These are phyloP conservation scores for Antitrichia curtipendula DNA, from an alignment of 225 moss, liverwort and hornwort species.

Conservation along the genomic window DNA sequence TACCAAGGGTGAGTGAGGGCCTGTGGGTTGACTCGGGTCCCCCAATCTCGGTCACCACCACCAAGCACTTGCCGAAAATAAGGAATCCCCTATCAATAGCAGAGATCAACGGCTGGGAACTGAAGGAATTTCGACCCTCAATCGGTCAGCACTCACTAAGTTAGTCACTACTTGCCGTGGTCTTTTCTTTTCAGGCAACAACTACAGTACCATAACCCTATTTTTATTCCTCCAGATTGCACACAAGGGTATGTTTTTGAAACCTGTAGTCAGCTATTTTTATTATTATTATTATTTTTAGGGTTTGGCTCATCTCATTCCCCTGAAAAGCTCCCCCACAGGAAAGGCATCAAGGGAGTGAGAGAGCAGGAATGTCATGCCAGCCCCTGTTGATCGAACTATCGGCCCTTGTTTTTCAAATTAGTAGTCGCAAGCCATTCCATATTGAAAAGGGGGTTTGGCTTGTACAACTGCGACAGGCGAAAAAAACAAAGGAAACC, in stretches of 20 bases:
- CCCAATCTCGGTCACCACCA: background rate
- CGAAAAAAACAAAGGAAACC: background rate
- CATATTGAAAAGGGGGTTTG: background rate
- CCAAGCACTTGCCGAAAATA: background rate
- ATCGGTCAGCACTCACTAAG: background rate
- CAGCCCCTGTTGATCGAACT: background rate
- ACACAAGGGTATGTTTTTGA: background rate
- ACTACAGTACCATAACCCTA: too few relatives aligned
- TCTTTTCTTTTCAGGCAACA: background rate
- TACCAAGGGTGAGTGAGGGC: background rate
- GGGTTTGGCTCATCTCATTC: background rate
- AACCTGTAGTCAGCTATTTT: background rate
- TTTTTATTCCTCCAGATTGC: background rate
- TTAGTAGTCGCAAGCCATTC: background rate
- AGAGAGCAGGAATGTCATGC: background rate
- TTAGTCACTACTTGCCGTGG: background rate
- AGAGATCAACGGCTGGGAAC: background rate
- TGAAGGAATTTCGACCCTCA: background rate
- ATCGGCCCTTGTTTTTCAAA: background rate
- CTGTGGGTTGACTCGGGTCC: background rate
- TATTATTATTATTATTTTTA: background rate
- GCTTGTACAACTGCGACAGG: background rate
- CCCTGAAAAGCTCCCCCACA: background rate
- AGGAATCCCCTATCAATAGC: background rate
- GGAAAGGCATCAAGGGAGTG: background rate